A percentile compares a stretch with the other conserved stretches of the same genome.
Evolutionary conservation across 306 rosid species (phyloP).

Genomic region (Arachis hypogaea): DNA sequence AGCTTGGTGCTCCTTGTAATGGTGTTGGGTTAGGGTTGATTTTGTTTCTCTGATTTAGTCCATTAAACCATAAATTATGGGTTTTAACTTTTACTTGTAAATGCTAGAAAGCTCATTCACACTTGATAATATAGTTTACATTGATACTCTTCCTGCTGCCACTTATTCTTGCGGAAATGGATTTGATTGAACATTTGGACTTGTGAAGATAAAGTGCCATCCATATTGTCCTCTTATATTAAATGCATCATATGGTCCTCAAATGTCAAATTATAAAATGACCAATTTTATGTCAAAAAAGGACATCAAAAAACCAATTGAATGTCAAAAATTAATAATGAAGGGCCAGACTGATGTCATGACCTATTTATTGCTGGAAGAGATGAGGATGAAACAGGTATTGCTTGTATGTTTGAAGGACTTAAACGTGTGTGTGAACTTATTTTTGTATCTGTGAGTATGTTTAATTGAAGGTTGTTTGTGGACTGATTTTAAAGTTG

Average conservation of each 20-base stretch:
- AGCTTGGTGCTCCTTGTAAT: background rate
- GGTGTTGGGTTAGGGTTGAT: background rate
- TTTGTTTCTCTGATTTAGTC: conserved; percentile 1
- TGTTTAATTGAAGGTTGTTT: background rate
- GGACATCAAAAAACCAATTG: background rate
- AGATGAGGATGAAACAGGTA: background rate
- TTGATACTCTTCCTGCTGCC: conserved; percentile 7
- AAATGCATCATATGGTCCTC: background rate
- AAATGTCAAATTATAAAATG: background rate
- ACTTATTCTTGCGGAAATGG: conserved; percentile 3
- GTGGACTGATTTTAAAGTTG: conserved; percentile 37
- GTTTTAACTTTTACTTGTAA: background rate
- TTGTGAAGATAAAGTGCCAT: background rate
- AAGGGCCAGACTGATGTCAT: background rate
- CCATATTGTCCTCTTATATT: background rate
- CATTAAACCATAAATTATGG: background rate
- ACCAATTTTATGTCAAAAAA: conserved; percentile 2
- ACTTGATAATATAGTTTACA: background rate
- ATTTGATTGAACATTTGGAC: conserved; percentile 20
- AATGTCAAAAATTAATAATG: background rate
- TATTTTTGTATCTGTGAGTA: too few species aligned
- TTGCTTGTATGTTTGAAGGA: background rate
- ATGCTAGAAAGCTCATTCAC: background rate
- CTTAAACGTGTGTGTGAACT: background rate
- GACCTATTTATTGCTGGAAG: conserved; percentile 2